Evolutionary conservation across 768 basidiomycete genomes (phyloP).

Genomic region (Russula foetens): DNA sequence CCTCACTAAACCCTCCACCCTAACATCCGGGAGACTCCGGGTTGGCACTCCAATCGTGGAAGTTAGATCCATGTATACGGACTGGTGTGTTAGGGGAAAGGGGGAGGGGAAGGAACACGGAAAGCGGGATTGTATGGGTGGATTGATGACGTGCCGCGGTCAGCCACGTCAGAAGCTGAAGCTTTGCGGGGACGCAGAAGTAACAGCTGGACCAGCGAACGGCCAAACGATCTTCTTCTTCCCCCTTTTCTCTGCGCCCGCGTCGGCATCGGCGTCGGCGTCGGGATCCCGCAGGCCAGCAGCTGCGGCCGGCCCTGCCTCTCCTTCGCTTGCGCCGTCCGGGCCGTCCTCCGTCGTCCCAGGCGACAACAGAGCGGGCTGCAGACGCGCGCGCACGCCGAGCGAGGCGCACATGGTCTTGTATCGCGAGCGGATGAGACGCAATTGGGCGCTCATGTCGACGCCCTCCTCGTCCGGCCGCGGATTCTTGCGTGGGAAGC

Average conservation of each 20-base stretch:
- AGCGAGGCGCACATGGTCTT: constrained; percentile 77
- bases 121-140: neutral
- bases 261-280: neutral
- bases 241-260: constrained; percentile 3
- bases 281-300: neutral
- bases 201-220: neutral
- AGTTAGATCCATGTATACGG: neutral
- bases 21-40: constrained; percentile 2
- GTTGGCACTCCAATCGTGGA: constrained; percentile 8
- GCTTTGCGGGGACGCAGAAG: constrained; percentile 11
- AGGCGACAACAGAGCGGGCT: constrained; percentile 17
- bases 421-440: constrained; percentile 83
- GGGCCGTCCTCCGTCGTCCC: constrained; percentile 7
- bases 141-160: constrained; percentile 10
- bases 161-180: constrained; percentile 19
- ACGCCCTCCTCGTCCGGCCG: constrained; percentile 41
- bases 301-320: neutral
- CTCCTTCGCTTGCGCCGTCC: neutral
- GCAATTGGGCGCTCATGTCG: constrained; percentile 71
- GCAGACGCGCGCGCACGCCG: constrained; percentile 49
- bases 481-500: constrained; percentile 77
- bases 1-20: constrained; percentile 1
- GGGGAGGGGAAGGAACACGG: neutral
- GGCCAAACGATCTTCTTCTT: constrained; percentile 11
- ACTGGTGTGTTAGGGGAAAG: neutral